Conservation (phyloP, 1,139 yeast genomes). For the Meyerozyma elateridarum region DNA sequence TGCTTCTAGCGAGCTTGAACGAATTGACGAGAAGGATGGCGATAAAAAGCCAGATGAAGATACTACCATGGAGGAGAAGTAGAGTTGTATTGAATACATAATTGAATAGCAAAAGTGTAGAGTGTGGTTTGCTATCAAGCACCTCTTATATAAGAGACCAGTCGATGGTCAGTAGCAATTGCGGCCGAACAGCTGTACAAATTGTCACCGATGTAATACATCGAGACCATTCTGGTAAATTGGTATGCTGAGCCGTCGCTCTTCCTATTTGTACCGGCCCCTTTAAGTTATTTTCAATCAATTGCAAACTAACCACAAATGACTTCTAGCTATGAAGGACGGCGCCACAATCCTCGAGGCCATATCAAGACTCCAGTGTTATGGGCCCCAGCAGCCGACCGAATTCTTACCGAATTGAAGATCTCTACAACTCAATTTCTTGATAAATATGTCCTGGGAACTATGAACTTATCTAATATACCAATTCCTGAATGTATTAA, state of each 20-base stretch:
- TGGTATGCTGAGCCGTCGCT: too few species aligned
- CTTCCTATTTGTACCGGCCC: too few species aligned
- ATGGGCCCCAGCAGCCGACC: constrained; percentile 3
- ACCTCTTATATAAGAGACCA: too few species aligned
- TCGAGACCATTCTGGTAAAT: too few species aligned
- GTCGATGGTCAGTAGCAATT: too few species aligned
- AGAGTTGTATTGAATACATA: too few species aligned
- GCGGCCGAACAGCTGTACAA: too few species aligned
- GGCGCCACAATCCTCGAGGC: not conserved
- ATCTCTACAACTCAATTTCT: not conserved
- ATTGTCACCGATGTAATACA: too few species aligned
- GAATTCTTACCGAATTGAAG: not conserved
- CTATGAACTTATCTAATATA: constrained; percentile 51
- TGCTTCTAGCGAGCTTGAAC: constrained; percentile 21
- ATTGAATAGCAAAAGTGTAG: too few species aligned
- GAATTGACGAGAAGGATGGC: constrained; percentile 32
- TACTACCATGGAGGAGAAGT: constrained; percentile 10
- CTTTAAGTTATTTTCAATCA: too few species aligned
- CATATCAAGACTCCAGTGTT: not conserved
- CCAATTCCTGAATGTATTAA: constrained; percentile 52
- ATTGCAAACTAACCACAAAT: too few species aligned
- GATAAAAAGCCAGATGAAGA: constrained; percentile 14
- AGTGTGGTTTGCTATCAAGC: too few species aligned
- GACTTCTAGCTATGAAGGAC: not conserved
- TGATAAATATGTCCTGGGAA: constrained; percentile 33